A percentile compares a stretch with the other conserved stretches of the same genome.
These are phyloP conservation scores for Sphaceloma murrayae DNA, from an alignment of 2,329 filamentous ascomycete species.

Conservation along the genomic window DNA sequence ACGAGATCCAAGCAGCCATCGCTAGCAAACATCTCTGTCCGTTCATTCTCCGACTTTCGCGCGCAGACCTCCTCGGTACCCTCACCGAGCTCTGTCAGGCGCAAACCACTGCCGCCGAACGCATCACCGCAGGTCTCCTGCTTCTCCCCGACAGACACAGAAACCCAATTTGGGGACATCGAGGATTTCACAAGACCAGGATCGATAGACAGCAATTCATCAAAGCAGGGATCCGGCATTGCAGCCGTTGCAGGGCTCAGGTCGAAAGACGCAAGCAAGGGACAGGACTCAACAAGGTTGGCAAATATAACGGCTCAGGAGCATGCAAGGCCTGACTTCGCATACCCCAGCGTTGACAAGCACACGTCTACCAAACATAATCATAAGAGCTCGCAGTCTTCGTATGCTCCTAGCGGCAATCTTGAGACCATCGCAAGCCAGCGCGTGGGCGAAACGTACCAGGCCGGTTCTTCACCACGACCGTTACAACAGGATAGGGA, in stretches of 20 bases:
- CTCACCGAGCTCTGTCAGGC: conserved; percentile 38
- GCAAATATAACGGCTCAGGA: conserved; percentile 15
- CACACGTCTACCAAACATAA: conserved; percentile 7
- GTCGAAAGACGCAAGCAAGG: conserved; percentile 24
- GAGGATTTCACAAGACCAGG: conserved; percentile 23
- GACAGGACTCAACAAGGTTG: conserved; percentile 16
- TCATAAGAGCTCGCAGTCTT: conserved; percentile 3
- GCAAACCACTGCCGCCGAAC: conserved; percentile 47
- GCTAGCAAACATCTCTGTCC: conserved; percentile 33
- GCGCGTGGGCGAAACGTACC: conserved; percentile 6
- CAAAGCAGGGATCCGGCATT: conserved; percentile 24
- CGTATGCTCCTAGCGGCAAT: conserved; percentile 7
- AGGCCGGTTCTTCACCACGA: conserved; percentile 15
- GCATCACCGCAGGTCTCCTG: conserved; percentile 39
- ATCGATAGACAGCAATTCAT: conserved; percentile 28
- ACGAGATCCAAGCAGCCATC: conserved; percentile 22
- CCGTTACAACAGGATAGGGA: conserved; percentile 20
- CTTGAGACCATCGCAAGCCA: conserved; percentile 5
- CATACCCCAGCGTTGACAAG: conserved; percentile 3
- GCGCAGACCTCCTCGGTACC: conserved; percentile 35
- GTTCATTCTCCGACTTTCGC: conserved; percentile 37
- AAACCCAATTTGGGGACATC: conserved; percentile 30
- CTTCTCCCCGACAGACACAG: conserved; percentile 36
- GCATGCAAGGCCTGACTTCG: conserved; percentile 15
- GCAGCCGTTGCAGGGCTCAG: conserved; percentile 27